These are phyloP conservation scores for Gonapodya sp. DNA, from an alignment of 192 early-diverging fungal genomes.

Conservation along the genomic window DNA sequence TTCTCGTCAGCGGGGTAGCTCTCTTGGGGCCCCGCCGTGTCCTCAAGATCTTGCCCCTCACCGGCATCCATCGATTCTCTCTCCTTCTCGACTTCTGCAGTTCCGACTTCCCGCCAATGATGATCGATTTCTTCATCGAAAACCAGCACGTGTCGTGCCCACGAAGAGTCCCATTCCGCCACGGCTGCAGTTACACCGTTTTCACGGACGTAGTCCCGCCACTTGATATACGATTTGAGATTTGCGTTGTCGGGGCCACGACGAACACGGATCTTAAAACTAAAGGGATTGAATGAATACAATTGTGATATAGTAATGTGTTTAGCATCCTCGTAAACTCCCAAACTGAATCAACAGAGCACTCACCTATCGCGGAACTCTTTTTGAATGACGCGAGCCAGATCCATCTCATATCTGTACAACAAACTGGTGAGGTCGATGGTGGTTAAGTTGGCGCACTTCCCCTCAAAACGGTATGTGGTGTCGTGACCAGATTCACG, in stretches of 20 bases:
- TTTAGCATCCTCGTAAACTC: no score
- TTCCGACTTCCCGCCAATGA: neutral
- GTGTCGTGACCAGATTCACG: constrained; percentile 97
- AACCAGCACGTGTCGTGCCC: constrained; percentile 41
- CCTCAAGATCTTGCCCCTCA: constrained; percentile 38
- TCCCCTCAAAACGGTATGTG: constrained; percentile 82
- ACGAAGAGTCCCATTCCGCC: constrained; percentile 35
- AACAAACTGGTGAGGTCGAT: constrained; percentile 87
- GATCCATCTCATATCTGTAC: constrained; percentile 94
- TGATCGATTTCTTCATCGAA: constrained; percentile 26
- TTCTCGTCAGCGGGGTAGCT: constrained; percentile 24
- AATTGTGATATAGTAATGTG: neutral
- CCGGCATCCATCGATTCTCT: neutral
- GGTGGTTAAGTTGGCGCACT: constrained; percentile 84
- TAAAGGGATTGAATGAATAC: neutral
- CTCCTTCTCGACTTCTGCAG: neutral
- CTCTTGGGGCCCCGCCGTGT: constrained; percentile 28
- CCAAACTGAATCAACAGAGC: neutral
- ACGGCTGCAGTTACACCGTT: constrained; percentile 23
- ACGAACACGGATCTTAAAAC: constrained; percentile 34
- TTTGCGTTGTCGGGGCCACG: constrained; percentile 27
- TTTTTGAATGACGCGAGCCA: constrained; percentile 56
- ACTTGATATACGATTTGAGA: constrained; percentile 26
- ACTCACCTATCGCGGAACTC: constrained; percentile 31
- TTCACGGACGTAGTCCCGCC: constrained; percentile 20